Evolutionary conservation across 1,139 yeast genomes (phyloP).

Genomic region (Suhomyces kunorum): DNA sequence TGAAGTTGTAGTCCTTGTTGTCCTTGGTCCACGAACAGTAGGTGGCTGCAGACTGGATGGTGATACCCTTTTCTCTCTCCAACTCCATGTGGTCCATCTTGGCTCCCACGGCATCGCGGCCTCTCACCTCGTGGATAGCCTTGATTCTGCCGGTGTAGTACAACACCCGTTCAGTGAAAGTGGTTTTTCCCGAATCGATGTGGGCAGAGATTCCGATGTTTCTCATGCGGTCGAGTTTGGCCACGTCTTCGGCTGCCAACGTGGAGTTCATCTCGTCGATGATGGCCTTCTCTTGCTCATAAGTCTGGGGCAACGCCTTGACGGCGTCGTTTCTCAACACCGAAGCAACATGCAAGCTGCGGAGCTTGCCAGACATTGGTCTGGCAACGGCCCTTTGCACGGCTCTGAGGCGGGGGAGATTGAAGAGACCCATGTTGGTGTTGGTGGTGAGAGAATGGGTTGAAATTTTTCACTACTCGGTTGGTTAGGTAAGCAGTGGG

Average conservation of each 20-base stretch:
- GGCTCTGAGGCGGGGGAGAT: conserved; percentile 9
- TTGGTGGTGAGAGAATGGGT: background rate
- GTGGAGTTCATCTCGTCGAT: conserved; percentile 58
- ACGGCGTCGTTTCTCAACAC: conserved; percentile 8
- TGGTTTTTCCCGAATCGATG: conserved; percentile 78
- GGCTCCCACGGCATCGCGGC: conserved; percentile 97
- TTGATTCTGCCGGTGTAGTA: conserved; percentile 96
- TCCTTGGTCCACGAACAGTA: conserved; percentile 94
- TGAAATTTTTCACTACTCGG: conserved; percentile 8
- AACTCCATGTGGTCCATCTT: conserved; percentile 72
- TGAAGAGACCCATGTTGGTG: conserved; percentile 11
- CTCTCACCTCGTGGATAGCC: conserved; percentile 97
- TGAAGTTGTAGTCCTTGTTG: conserved; percentile 72
- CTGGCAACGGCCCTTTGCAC: conserved; percentile 8
- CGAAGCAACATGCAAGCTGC: conserved; percentile 7
- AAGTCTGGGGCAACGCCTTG: conserved; percentile 39
- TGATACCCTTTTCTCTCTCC: conserved; percentile 65
- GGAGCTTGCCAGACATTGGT: conserved; percentile 5
- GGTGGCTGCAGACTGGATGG: conserved; percentile 96
- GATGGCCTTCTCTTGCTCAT: conserved; percentile 71
- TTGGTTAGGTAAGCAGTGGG: background rate
- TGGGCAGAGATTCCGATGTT: conserved; percentile 98
- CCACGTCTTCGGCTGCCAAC: conserved; percentile 59
- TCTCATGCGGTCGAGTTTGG: conserved; percentile 63
- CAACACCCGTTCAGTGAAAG: conserved; percentile 94